phyloP scores from a whole-genome alignment of 257 asterid species.

The Solanum dulcamara region DNA sequence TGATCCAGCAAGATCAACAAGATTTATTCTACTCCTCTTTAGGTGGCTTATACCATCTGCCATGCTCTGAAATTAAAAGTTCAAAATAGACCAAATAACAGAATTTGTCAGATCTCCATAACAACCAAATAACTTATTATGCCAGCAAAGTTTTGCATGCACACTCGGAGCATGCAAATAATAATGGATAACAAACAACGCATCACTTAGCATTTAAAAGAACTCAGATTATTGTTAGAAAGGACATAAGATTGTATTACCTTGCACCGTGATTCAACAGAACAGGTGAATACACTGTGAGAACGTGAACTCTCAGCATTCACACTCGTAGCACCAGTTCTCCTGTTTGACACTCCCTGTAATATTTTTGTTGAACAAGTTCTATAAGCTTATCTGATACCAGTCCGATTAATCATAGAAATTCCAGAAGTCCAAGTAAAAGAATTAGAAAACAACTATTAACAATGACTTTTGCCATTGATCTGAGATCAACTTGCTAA shows the following conservation, averaged over 20 bases:
- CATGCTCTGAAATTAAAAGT: constrained; percentile 43
- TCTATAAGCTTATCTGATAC: neutral
- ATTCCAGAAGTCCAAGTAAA: neutral
- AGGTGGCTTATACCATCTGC: constrained; percentile 81
- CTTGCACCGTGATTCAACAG: constrained; percentile 95
- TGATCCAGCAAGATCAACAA: constrained; percentile 99
- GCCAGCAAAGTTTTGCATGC: neutral
- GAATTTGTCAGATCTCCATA: neutral
- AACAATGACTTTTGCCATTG: neutral
- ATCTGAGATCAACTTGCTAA: neutral
- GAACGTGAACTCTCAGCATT: constrained; percentile 99
- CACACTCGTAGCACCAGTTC: constrained; percentile 79
- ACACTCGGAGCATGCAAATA: neutral
- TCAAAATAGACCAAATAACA: neutral
- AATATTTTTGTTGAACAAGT: constrained; percentile 1
- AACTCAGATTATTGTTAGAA: neutral
- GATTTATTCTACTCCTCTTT: constrained; percentile 87
- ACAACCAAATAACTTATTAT: neutral
- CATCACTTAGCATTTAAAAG: neutral
- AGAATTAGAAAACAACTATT: neutral
- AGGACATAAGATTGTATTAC: constrained; percentile 24
- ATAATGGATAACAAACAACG: neutral
- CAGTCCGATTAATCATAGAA: neutral
- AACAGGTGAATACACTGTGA: constrained; percentile 95
- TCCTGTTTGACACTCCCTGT: constrained; percentile 91